phyloP scores from a whole-genome alignment of 345 rosid genomes.

The Eucalyptus albens region DNA sequence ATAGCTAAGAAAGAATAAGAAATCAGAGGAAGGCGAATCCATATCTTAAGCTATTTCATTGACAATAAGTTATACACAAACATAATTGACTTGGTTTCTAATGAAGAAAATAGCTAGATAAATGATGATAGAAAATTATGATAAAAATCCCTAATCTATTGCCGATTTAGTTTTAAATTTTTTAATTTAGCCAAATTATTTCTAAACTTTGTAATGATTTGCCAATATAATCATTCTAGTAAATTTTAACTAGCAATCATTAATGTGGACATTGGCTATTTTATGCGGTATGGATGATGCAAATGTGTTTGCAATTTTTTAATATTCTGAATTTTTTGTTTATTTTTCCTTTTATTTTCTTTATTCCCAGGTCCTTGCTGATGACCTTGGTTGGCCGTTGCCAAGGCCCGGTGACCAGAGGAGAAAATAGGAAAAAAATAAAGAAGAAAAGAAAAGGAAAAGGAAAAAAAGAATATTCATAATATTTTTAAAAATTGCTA shows the following conservation, averaged over 20 bases:
- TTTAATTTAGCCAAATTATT: not conserved
- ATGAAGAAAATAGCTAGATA: not conserved
- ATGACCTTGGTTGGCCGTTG: not conserved
- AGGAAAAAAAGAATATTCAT: too few species aligned
- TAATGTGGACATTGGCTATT: not conserved
- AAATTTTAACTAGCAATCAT: not conserved
- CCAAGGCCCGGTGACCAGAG: accelerated
- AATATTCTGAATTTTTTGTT: too few species aligned
- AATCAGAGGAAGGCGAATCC: not conserved
- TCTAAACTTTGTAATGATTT: not conserved
- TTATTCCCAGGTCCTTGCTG: not conserved
- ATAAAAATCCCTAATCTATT: not conserved
- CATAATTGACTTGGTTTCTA: not conserved
- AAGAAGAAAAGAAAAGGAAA: too few species aligned
- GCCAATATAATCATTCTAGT: not conserved
- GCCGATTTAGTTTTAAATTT: not conserved
- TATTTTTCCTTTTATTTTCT: too few species aligned
- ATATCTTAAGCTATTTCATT: not conserved
- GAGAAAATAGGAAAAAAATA: not conserved
- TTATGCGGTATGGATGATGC: too few species aligned
- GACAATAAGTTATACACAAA: not conserved
- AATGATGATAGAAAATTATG: not conserved
- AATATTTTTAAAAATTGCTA: not conserved
- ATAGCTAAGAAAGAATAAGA: not conserved
- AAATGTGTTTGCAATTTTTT: not conserved